Base-by-base conservation (phyloP, 768 basidiomycete genomes). In the Psilocybe tampanensis region DNA sequence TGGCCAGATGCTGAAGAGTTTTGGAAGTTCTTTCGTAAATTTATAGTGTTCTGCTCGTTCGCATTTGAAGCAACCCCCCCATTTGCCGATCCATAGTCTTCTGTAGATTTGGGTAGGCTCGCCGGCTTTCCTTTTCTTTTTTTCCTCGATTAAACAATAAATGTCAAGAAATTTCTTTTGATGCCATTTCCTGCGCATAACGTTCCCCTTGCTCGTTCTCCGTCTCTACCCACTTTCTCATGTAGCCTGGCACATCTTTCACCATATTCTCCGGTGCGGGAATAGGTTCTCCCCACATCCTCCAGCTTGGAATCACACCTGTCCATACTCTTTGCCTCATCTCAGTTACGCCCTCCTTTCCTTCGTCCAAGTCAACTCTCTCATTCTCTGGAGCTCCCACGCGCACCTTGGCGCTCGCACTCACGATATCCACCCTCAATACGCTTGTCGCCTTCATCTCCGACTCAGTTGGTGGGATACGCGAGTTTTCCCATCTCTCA, bases 371-470 rank as follows among this genome's bases (percentile, higher is more conserved):
- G 58, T 71, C 70, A 7, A 51, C 45, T 26, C 58, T 62, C 11
- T 70, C 70, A 47, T 68, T 64, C 17, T 62, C 63, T 7, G 60
- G 55, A 0, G 60, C 47, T 12, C 54, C 59, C 8, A 62, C 66
- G 12, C 68, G 55, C 17, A 68, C 56, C 49, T 71, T 71, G 8
- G 66, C 70, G 34, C 70, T 71, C 0, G 68, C 70, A 18, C 66
- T 65, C 19, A 62, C 68, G 45, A 71, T 66, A 12, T 69, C 66
- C 3, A 71, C 67, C 12, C 60, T 61, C 1, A 71, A n/a, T 5
- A 69, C 66, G 2, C 63, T 54, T 1, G 70, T 71, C 1, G 58
- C 59, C 21, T 59, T 59, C 58, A 67, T 58, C 49, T 71, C 70
- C 15, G 64, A 61, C 26, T 62, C 57, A 3, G 66, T 67, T 2